Evolutionary conservation across 805 yeast species (phyloP), one percentile per base, ranked within the genome.

Genomic region (Candida corydali): DNA sequence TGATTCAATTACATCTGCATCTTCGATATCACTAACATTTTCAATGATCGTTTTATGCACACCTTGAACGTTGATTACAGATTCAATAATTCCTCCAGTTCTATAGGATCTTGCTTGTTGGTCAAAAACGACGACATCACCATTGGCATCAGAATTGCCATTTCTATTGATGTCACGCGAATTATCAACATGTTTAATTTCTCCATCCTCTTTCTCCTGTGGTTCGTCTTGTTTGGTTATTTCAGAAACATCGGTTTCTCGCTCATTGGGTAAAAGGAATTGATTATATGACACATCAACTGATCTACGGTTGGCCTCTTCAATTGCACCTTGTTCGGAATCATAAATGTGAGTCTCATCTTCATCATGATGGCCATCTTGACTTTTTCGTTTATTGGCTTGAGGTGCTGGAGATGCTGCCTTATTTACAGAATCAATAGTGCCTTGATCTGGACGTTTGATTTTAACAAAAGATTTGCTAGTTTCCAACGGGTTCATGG

Each of bases 11-110:
- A 64, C 29, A 12, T 24, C 20, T 5, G 11, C 12, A 18, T 34
- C 38, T 17, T 75, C 78, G 27, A 67, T 64, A 38, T 65, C 73
- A 43, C 75, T 58, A 5, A 73, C 70, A 37, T 78, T 81, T 49
- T 83, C 91, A 50, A 87, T 86, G 42, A 87, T 84, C 3, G 94
- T 86, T 66, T 87, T 87, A 49, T 78, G 80, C 15, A 85, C 84
- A 37, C 96, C 96, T 52, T 82, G 80, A 18, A 83, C 83, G 34
- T 81, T 83, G n/a, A 87, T 78, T 12, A 87, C 81, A 27, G 85
- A 78, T 60, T 87, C 96, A 37, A 85, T 74, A 37, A 87, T 80
- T 7, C 91, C 82, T 12, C 80, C 80, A 8, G 80, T 72, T 20
- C 72, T 48, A 45, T 68, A 68, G 3, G 63, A 53, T 26, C 70